These are phyloP conservation scores for Tulasnella sp. DNA, from an alignment of 768 basidiomycete genomes.

Conservation along the genomic window DNA sequence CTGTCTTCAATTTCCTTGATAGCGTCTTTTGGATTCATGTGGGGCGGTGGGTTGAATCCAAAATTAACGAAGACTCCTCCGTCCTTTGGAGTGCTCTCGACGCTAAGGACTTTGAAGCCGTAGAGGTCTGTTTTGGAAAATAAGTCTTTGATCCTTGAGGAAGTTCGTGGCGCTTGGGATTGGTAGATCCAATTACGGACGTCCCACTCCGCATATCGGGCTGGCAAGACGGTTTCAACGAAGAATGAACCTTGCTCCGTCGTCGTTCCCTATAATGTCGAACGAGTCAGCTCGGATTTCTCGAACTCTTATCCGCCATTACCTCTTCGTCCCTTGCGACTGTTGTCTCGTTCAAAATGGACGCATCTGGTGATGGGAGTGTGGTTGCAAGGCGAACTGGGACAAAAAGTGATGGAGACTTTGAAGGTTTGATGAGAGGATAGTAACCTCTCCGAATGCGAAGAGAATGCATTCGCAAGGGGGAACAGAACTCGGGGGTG, in stretches of 20 bases:
- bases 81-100: slow-evolving; percentile 60
- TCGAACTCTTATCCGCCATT: not conserved
- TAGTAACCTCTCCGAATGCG: not conserved
- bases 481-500: not conserved
- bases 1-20: slow-evolving; percentile 40
- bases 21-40: not conserved
- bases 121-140: slow-evolving; percentile 48
- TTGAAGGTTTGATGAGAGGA: not conserved
- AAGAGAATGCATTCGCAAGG: not conserved
- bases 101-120: slow-evolving; percentile 51
- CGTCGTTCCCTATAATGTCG: not conserved
- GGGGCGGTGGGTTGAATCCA: slow-evolving; percentile 36
- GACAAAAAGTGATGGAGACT: not conserved
- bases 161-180: slow-evolving; percentile 52
- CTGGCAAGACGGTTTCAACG: slow-evolving; percentile 71
- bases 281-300: not conserved
- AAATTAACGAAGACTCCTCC: slow-evolving; percentile 82
- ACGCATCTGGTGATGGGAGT: not conserved
- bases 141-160: slow-evolving; percentile 42
- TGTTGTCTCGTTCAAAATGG: slow-evolving; percentile 5
- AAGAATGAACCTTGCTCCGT: slow-evolving; percentile 39
- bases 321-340: not conserved
- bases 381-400: not conserved
- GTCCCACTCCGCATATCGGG: slow-evolving; percentile 62
- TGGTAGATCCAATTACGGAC: slow-evolving; percentile 41